Conservation (phyloP, 176 grass and related monocot species). For the Carex parvula region DNA sequence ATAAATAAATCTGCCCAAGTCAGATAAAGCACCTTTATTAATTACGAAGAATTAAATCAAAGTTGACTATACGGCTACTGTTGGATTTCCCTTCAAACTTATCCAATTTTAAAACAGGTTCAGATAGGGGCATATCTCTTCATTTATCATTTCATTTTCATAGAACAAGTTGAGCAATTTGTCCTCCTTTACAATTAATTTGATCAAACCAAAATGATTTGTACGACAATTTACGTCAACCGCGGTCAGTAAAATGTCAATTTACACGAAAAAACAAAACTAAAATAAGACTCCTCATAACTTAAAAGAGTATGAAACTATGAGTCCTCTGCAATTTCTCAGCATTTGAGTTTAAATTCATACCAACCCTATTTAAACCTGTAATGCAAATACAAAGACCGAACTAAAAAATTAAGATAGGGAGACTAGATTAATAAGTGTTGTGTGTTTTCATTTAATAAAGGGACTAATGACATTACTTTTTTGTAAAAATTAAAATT, state of each 20-base stretch:
- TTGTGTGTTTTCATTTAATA: no score
- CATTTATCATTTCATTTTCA: neutral
- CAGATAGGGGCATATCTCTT: neutral
- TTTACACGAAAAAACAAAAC: neutral
- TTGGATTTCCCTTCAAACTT: neutral
- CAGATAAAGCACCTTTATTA: neutral
- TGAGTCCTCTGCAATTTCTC: neutral
- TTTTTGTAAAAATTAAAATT: no score
- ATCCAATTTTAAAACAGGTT: neutral
- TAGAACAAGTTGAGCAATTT: neutral
- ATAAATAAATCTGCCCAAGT: neutral
- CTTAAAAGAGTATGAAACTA: neutral
- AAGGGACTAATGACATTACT: no score
- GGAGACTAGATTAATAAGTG: no score
- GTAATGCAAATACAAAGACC: no score
- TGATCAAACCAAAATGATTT: neutral
- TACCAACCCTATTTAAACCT: no score
- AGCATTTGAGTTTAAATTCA: no score
- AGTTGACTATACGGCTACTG: neutral
- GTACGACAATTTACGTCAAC: neutral
- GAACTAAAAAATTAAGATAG: no score
- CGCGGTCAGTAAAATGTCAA: neutral
- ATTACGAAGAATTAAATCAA: neutral
- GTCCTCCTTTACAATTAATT: neutral
- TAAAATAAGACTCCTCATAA: neutral